Percentiles rank a stretch among this genome's conserved stretches.
These are phyloP conservation scores for Saccharomycopsis oosterbeekiorum DNA, from an alignment of 805 yeast species.

Conservation along the genomic window DNA sequence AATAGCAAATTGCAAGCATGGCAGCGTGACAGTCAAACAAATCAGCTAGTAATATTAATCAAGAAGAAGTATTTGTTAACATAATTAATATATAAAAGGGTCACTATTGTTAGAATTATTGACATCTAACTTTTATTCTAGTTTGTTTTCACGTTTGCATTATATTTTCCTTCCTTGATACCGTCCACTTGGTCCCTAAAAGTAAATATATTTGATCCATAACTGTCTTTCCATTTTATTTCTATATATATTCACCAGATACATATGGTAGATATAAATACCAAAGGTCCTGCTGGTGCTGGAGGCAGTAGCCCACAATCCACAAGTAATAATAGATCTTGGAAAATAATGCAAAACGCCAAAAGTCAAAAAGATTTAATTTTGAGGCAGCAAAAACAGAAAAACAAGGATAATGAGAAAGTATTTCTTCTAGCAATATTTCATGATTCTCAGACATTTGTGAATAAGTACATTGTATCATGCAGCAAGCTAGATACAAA, in stretches of 20 bases:
- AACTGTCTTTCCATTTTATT: neutral
- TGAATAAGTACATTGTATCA: neutral
- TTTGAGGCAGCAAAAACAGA: neutral
- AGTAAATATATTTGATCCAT: neutral
- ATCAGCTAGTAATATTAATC: neutral
- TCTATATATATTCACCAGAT: neutral
- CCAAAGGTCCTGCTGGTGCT: neutral
- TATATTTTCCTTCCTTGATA: too few relatives aligned
- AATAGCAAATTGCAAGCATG: neutral
- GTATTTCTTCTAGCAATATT: neutral
- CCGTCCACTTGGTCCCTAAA: neutral
- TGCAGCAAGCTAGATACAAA: neutral
- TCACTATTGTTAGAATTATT: too few relatives aligned
- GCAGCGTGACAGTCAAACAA: neutral
- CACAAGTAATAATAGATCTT: neutral
- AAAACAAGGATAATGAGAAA: neutral
- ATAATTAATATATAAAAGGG: too few relatives aligned
- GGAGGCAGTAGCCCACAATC: neutral
- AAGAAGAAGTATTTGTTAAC: too few relatives aligned
- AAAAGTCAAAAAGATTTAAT: neutral
- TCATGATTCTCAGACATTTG: neutral
- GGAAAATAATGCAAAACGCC: neutral
- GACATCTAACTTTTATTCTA: too few relatives aligned
- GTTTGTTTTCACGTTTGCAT: too few relatives aligned
- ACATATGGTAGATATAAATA: neutral